Percentiles rank a stretch among this genome's conserved stretches.
These are phyloP conservation scores for Leucocoprinus birnbaumii DNA, from an alignment of 768 basidiomycete species.

Conservation along the genomic window DNA sequence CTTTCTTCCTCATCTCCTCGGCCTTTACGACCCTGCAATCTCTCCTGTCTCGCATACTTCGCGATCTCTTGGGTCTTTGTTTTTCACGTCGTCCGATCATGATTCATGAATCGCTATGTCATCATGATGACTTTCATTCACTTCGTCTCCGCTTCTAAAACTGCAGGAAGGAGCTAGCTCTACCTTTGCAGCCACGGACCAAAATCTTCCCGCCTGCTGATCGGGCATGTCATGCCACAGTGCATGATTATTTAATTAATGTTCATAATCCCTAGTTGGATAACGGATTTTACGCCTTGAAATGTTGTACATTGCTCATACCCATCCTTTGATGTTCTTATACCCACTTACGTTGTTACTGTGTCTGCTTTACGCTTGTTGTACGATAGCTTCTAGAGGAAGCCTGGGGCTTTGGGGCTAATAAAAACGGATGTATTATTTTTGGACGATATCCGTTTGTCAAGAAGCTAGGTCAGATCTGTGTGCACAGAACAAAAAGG, in stretches of 20 bases:
- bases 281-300: not conserved
- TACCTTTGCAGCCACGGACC: not conserved
- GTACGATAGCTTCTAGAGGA: slow-evolving; percentile 48
- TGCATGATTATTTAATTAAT: not conserved
- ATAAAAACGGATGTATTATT: slow-evolving; percentile 56
- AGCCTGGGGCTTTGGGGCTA: slow-evolving; percentile 37
- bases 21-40: too few species aligned
- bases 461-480: not conserved
- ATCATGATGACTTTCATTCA: not conserved
- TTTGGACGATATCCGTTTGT: too few species aligned
- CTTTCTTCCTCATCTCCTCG: not conserved
- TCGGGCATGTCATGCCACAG: not conserved
- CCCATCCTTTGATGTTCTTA: not conserved
- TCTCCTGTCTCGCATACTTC: too few species aligned
- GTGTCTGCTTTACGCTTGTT: slow-evolving; percentile 21
- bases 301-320: not conserved
- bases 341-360: not conserved
- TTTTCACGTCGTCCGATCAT: too few species aligned
- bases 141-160: not conserved
- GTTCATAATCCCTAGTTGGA: too few species aligned
- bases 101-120: not conserved
- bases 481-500: not conserved
- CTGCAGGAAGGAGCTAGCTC: not conserved
- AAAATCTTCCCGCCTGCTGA: too few species aligned
- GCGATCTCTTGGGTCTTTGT: too few species aligned